phyloP scores from a whole-genome alignment of 108 stramenopile genomes.

The Cyclotella baltica region DNA sequence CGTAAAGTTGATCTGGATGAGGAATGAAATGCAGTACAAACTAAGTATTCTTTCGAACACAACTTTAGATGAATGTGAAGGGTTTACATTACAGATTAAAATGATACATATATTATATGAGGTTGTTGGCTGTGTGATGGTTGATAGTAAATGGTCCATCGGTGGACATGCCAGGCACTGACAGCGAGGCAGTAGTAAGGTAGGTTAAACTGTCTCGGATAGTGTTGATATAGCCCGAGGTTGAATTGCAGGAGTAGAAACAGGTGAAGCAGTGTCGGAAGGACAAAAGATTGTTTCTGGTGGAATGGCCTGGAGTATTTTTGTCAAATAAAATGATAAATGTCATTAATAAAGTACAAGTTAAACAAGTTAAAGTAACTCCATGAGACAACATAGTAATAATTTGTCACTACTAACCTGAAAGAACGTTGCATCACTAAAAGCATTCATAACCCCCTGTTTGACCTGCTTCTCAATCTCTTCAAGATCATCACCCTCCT shows the following conservation, averaged over 20 bases:
- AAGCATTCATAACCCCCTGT: constrained; percentile 50
- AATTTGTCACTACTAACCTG: constrained; percentile 45
- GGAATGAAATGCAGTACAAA: too few relatives aligned
- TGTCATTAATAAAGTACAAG: not conserved
- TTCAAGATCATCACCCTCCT: constrained; percentile 58
- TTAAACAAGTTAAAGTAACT: not conserved
- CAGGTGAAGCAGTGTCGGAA: constrained; percentile 12
- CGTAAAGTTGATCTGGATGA: too few relatives aligned
- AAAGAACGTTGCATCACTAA: constrained; percentile 57
- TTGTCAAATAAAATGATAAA: not conserved
- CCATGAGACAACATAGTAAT: not conserved
- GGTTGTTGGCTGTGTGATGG: too few relatives aligned
- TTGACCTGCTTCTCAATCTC: constrained; percentile 32
- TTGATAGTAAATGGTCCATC: too few relatives aligned
- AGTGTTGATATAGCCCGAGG: not conserved
- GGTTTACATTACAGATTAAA: too few relatives aligned
- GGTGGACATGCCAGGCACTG: not conserved
- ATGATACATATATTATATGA: too few relatives aligned
- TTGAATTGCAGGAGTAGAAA: not conserved
- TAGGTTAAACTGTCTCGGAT: too few relatives aligned
- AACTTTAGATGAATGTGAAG: too few relatives aligned
- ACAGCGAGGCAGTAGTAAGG: not conserved
- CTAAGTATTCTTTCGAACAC: too few relatives aligned
- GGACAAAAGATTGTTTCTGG: constrained; percentile 26
- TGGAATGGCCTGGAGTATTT: constrained; percentile 13